Base-by-base conservation (phyloP, 2,329 filamentous ascomycete genomes). In the Clonostachys chloroleuca region DNA sequence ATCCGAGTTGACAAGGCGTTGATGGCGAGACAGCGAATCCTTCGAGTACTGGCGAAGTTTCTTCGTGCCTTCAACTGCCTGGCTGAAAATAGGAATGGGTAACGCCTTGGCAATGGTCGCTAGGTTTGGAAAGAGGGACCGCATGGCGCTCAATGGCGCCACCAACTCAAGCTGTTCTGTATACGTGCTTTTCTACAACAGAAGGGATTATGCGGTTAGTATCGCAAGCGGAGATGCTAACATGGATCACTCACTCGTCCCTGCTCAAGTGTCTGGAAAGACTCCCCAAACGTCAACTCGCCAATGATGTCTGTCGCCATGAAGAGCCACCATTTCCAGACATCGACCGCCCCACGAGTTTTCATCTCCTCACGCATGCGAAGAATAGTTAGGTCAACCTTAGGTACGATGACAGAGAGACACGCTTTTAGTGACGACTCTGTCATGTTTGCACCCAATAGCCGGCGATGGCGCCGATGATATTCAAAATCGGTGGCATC, bases 261-360 rank as follows among this genome's bases (percentile, higher is more conserved):
- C 5, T 58, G 56, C 47, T 81, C 75, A 5, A 83, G 56, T 62
- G 74, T 73, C 1, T 61, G 58, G 48, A 81, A 81, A 1, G 75
- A 75, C n/a, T 80, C 69, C 0, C 78, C 78, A 56, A 83, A 82
- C 2, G 63, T 70, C 6, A 83, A 57, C 44, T 80, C 68, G 0
- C 70, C 75, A 44, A 81, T 76, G 1, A 78, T 59, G 53, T 83
- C 79, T 0, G 76, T 78, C 0, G 76, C 60, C 66, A 80, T 70
- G 45, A 77, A 78, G 6, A 71, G 56, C 62, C 67, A 76, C 77
- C 77, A 82, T 47, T 78, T 78, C 48, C 69, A 66, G 0, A 81
- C 58, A 49, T 83, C 76, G 0, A 61, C 64, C 0, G 50, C 59
- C 0, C 70, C 66, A 1, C 57, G 56, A 1, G 47, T 44, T 16